Percentiles rank a stretch among this genome's conserved stretches.
Conservation (phyloP, 306 rosid genomes). For the Cicer chorassanicum region DNA sequence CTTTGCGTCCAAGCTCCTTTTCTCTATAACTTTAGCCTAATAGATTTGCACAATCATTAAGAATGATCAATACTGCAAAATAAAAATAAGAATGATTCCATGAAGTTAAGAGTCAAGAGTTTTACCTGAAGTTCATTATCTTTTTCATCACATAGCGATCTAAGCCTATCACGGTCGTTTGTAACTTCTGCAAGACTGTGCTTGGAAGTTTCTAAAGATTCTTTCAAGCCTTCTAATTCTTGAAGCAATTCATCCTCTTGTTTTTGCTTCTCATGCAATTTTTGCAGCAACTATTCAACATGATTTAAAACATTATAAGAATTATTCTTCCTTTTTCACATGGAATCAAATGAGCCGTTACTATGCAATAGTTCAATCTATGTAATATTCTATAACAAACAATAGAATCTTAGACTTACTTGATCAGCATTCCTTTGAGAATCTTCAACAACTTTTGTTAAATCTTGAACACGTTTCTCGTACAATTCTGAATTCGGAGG, state of each 20-base stretch:
- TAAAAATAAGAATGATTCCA: conserved; percentile 27
- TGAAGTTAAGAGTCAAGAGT: conserved; percentile 30
- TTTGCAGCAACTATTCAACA: conserved; percentile 67
- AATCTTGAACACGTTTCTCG: conserved; percentile 74
- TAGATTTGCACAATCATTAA: conserved; percentile 43
- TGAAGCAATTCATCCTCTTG: conserved; percentile 64
- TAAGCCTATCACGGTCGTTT: conserved; percentile 60
- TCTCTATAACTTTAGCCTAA: conserved; percentile 72
- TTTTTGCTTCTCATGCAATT: conserved; percentile 66
- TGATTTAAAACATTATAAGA: conserved; percentile 38
- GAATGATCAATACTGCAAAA: background rate
- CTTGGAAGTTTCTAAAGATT: conserved; percentile 65
- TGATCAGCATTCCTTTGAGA: conserved; percentile 76
- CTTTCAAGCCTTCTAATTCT: conserved; percentile 72
- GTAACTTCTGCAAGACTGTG: conserved; percentile 61
- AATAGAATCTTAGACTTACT: conserved; percentile 57
- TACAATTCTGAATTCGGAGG: conserved; percentile 58
- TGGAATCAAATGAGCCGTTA: conserved; percentile 12
- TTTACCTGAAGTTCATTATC: conserved; percentile 82
- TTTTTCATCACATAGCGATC: conserved; percentile 64
- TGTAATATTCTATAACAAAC: background rate
- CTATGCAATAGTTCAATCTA: background rate
- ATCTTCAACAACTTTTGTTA: conserved; percentile 79
- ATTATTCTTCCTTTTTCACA: conserved; percentile 4
- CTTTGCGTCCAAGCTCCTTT: conserved; percentile 71